phyloP scores from a whole-genome alignment of 2,329 filamentous ascomycete species.

The Xylaria sp. region DNA sequence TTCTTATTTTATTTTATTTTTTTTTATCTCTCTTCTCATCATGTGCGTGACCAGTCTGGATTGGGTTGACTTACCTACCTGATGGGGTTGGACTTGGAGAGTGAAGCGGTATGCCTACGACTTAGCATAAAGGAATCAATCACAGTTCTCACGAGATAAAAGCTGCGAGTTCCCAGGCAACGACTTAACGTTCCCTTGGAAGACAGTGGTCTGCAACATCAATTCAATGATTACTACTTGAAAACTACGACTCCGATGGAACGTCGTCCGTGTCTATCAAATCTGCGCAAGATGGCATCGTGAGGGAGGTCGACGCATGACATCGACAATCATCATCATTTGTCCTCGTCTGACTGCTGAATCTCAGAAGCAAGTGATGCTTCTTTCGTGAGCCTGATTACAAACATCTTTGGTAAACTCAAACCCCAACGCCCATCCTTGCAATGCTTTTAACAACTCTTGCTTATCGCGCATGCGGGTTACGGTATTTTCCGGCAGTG shows the following conservation, averaged over 20 bases:
- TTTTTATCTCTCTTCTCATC: too few relatives aligned
- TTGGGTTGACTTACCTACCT: too few relatives aligned
- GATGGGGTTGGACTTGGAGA: too few relatives aligned
- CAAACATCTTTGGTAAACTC: conserved; percentile 27
- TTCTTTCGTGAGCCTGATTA: conserved; percentile 28
- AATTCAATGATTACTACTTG: background rate
- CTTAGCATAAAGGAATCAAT: too few relatives aligned
- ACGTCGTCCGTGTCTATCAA: background rate
- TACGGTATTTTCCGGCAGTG: conserved; percentile 55
- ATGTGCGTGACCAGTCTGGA: too few relatives aligned
- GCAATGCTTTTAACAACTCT: conserved; percentile 26
- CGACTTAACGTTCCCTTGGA: too few relatives aligned
- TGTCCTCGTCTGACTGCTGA: conserved; percentile 11
- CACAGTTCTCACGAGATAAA: too few relatives aligned
- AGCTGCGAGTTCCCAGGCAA: too few relatives aligned
- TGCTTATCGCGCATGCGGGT: conserved; percentile 40
- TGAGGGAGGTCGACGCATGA: background rate
- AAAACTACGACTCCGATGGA: background rate
- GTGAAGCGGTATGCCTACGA: too few relatives aligned
- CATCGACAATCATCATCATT: conserved; percentile 11
- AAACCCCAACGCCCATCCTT: conserved; percentile 30
- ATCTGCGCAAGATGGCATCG: background rate
- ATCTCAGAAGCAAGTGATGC: conserved; percentile 13
- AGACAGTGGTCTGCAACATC: background rate
- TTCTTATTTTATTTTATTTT: too few relatives aligned